Base-by-base conservation (phyloP, 225 moss, liverwort and hornwort species). In the Marchantia paleacea region DNA sequence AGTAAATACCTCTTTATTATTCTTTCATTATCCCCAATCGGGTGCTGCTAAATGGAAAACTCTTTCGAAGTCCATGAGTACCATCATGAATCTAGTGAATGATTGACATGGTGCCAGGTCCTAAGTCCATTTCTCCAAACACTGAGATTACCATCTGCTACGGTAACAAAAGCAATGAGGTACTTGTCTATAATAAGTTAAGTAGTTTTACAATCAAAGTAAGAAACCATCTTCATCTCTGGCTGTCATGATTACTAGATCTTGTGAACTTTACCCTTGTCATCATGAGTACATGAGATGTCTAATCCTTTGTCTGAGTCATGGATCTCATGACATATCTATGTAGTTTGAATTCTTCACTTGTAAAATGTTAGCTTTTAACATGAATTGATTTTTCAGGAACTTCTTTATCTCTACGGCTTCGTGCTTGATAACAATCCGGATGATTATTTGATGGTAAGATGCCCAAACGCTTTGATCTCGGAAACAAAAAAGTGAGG, bases 371-470 rank as follows among this genome's bases (percentile, higher is more conserved):
- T 18, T 48, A 0, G 28, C 18, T 49, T 49, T 50, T 71, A 14
- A 73, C 13, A 3, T 52, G 12, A 52, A 24, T 26, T 73, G 52
- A 73, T 78, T 4, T 58, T 78, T 52, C 94, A 97, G 97, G 97
- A 97, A 84, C 91, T 97, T 68, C 89, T 97, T 69, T 95, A 82
- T 81, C 84, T 92, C 11, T 97, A 97, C 81, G 97, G 97, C 30
- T 97, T 97, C 88, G 97, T 97, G 84, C 81, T 88, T 83, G 91
- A 95, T 12, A 81, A 83, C 31, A 97, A 95, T 75, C 85, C 88
- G 52, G 93, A 97, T 85, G 97, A 95, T 76, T 97, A 93, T 89
- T 76, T 97, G 6, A 97, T 97, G 97, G 97, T 97, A 83, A 88
- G 91, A 81, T 73, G 50, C 50, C 28, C 52, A 53, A 52, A 24